A percentile compares a stretch with the other conserved stretches of the same genome.
These are phyloP conservation scores for Andrographis paniculata DNA, from an alignment of 305 asterid species.

Conservation along the genomic window DNA sequence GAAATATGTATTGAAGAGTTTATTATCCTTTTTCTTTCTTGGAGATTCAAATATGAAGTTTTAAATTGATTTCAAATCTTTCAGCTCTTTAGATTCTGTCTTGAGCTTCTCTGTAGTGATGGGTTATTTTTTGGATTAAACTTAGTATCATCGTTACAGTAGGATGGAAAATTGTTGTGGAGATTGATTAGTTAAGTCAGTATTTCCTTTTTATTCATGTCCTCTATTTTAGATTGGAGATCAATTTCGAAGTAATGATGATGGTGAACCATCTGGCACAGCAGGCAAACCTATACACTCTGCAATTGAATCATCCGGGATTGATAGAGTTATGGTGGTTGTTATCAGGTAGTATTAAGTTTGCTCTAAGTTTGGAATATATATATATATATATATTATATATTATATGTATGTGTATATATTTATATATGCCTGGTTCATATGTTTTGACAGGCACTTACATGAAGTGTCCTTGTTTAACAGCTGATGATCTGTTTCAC, in stretches of 20 bases:
- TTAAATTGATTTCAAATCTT: slow-evolving; percentile 10
- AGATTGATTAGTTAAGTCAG: slow-evolving; percentile 2
- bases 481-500: no score
- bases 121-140: slow-evolving; percentile 5
- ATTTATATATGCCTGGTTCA: no score
- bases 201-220: slow-evolving; percentile 1
- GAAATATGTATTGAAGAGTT: no score
- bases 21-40: no score
- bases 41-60: no score
- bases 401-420: no score
- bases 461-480: no score
- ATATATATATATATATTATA: no score
- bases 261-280: slow-evolving; percentile 92
- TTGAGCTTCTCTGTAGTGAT: slow-evolving; percentile 5
- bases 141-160: neutral
- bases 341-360: slow-evolving; percentile 54
- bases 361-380: neutral
- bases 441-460: slow-evolving; percentile 2
- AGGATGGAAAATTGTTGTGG: slow-evolving; percentile 12
- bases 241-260: slow-evolving; percentile 79
- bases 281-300: slow-evolving; percentile 95
- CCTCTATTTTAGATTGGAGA: slow-evolving; percentile 56
- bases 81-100: slow-evolving; percentile 3
- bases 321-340: slow-evolving; percentile 89
- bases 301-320: slow-evolving; percentile 70